Conservation (phyloP, 139 green algal genomes). For the Nannochloris sp. region DNA sequence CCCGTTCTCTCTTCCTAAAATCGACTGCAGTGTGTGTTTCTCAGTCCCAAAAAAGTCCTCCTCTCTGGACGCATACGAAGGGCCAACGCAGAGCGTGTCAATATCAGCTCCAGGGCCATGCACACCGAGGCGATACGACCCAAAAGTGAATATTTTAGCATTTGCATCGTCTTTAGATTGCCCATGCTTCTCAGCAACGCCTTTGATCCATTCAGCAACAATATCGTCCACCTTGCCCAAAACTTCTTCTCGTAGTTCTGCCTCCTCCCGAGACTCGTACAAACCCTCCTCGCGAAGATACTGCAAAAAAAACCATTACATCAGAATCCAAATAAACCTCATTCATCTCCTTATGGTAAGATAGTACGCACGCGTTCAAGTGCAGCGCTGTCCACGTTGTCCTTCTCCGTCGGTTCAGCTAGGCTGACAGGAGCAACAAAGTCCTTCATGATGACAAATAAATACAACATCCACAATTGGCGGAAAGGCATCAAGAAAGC, state of each 20-base stretch:
- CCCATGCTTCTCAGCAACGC: conserved; percentile 20
- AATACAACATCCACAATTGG: too few species aligned
- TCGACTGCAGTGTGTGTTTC: conserved; percentile 33
- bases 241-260: conserved; percentile 36
- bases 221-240: conserved; percentile 36
- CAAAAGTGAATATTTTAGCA: conserved; percentile 88
- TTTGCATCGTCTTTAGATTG: conserved; percentile 50
- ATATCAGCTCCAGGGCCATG: conserved; percentile 93
- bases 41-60: conserved; percentile 84
- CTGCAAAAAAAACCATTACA: conserved; percentile 20
- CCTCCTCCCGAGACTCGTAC: conserved; percentile 36
- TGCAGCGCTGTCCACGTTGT: not conserved
- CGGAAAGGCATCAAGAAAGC: too few species aligned
- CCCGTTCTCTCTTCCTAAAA: conserved; percentile 39
- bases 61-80: conserved; percentile 59
- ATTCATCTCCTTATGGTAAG: too few species aligned
- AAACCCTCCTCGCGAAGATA: conserved; percentile 26
- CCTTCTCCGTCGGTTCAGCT: conserved; percentile 7
- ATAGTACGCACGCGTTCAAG: conserved; percentile 8
- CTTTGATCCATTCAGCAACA: conserved; percentile 38
- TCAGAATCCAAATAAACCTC: too few species aligned
- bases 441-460: not conserved
- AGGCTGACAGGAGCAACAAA: conserved; percentile 27
- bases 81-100: conserved; percentile 89
- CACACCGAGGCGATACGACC: conserved; percentile 87